A percentile compares a stretch with the other conserved stretches of the same genome.
These are phyloP conservation scores for Pseudogymnoascus sp. DNA, from an alignment of 2,329 filamentous ascomycete genomes.

Conservation along the genomic window DNA sequence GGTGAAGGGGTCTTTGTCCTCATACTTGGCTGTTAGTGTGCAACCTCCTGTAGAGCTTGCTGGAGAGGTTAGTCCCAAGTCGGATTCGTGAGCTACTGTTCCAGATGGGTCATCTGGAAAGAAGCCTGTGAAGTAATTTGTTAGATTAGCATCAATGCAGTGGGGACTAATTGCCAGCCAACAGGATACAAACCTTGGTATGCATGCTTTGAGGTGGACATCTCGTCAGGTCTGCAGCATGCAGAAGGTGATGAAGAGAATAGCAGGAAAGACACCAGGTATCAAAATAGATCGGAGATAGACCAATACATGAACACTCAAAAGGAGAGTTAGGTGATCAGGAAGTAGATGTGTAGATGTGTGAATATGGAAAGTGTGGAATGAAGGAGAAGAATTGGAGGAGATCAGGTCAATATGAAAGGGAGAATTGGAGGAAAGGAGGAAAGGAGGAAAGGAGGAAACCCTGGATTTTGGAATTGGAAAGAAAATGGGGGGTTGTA, in stretches of 20 bases:
- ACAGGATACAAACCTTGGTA: conserved; percentile 20
- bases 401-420: conserved; percentile 10
- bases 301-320: background rate
- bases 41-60: conserved; percentile 21
- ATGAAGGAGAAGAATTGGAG: background rate
- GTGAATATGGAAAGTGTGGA: background rate
- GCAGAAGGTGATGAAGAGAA: background rate
- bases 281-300: background rate
- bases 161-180: conserved; percentile 48
- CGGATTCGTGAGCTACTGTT: conserved; percentile 10
- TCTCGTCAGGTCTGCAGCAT: conserved; percentile 7
- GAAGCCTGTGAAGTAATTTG: conserved; percentile 57
- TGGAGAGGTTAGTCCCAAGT: conserved; percentile 20
- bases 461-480: background rate
- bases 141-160: conserved; percentile 57
- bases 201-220: conserved; percentile 14
- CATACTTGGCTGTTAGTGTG: conserved; percentile 20
- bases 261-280: background rate
- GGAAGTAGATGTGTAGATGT: background rate
- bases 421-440: background rate
- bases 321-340: background rate
- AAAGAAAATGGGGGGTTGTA: conserved; percentile 1
- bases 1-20: conserved; percentile 51
- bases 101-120: conserved; percentile 48
- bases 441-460: background rate